Evolutionary conservation across 306 rosid species (phyloP).

Genomic region (Quillaja saponaria): DNA sequence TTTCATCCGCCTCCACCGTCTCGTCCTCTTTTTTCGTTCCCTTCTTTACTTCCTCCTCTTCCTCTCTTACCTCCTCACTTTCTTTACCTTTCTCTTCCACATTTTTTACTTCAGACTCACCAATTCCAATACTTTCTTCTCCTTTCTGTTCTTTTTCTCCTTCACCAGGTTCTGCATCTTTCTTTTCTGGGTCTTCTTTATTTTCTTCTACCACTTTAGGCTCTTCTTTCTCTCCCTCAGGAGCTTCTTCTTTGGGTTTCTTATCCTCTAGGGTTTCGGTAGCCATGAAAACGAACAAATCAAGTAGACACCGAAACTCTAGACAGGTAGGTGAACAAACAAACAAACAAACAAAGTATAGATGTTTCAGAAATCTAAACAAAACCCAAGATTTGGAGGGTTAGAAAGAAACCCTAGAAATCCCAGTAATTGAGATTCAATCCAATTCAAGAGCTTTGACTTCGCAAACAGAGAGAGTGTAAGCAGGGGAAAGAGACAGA

Average conservation of each 20-base stretch:
- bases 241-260: constrained; percentile 44
- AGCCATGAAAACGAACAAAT: constrained; percentile 48
- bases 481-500: not conserved
- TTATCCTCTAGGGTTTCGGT: constrained; percentile 68
- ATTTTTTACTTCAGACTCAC: not conserved
- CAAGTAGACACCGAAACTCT: not conserved
- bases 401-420: constrained; percentile 44
- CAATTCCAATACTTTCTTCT: not conserved
- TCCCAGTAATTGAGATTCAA: not conserved
- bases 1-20: constrained; percentile 3
- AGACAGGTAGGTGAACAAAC: not conserved
- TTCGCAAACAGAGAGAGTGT: not conserved
- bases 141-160: not conserved
- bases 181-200: not conserved
- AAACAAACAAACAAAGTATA: not conserved
- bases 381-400: constrained; percentile 40
- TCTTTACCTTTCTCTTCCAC: constrained; percentile 8
- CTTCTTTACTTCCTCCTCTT: constrained; percentile 6
- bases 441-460: not conserved
- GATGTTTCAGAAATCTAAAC: not conserved
- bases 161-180: not conserved
- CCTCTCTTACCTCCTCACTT: constrained; percentile 1
- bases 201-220: not conserved
- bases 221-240: constrained; percentile 29
- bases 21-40: constrained; percentile 18